These are phyloP conservation scores for Pseudozyma pruni DNA, from an alignment of 1,284 basidiomycete species.

Conservation along the genomic window DNA sequence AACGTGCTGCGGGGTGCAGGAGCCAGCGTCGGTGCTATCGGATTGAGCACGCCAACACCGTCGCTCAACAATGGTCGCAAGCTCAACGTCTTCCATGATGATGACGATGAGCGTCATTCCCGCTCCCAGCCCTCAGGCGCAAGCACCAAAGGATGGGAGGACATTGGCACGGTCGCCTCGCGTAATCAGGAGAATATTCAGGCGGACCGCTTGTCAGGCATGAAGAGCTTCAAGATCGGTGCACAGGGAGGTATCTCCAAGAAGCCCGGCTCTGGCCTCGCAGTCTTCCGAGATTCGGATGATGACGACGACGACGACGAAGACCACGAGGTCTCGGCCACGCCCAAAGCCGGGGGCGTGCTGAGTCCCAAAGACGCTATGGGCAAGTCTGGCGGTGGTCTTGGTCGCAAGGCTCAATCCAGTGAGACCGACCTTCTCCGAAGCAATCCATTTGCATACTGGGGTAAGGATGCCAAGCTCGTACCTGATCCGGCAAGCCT, in stretches of 20 bases:
- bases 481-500: conserved; percentile 30
- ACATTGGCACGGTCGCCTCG: conserved; percentile 42
- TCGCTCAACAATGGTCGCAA: conserved; percentile 52
- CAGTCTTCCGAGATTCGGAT: conserved; percentile 67
- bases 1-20: conserved; percentile 43
- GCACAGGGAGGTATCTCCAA: conserved; percentile 44
- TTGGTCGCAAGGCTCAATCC: conserved; percentile 34
- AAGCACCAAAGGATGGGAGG: conserved; percentile 49
- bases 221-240: conserved; percentile 40
- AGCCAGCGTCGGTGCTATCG: conserved; percentile 24
- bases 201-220: conserved; percentile 29
- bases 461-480: conserved; percentile 48
- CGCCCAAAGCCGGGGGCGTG: conserved; percentile 47
- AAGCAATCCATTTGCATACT: conserved; percentile 60
- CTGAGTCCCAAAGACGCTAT: conserved; percentile 42
- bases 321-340: conserved; percentile 39
- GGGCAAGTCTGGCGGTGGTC: conserved; percentile 12
- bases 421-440: conserved; percentile 59
- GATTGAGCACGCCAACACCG: conserved; percentile 14
- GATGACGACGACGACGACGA: conserved; percentile 69
- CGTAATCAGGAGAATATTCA: conserved; percentile 59
- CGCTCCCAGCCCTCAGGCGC: conserved; percentile 14
- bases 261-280: conserved; percentile 48
- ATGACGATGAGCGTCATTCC: conserved; percentile 33
- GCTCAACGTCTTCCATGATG: conserved; percentile 57